Conservation (phyloP, 257 asterid species). For the Ophiorrhiza pumila region DNA sequence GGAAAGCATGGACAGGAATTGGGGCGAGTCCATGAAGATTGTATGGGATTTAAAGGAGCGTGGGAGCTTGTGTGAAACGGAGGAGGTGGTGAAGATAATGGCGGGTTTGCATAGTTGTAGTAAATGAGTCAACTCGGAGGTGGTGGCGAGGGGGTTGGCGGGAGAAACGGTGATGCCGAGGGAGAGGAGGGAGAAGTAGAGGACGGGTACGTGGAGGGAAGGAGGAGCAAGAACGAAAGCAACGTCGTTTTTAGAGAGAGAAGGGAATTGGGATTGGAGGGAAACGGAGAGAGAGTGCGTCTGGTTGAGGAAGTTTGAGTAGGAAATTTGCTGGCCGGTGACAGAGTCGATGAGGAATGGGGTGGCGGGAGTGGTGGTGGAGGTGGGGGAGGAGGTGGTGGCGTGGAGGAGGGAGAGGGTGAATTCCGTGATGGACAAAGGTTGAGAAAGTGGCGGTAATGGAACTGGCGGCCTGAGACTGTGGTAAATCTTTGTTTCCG, state of each 20-base stretch:
- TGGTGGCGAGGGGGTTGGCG: slow-evolving; percentile 62
- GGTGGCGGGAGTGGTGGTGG: slow-evolving; percentile 50
- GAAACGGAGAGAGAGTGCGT: slow-evolving; percentile 50
- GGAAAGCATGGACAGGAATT: slow-evolving; percentile 47
- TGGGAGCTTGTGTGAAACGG: slow-evolving; percentile 39
- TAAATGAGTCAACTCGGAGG: slow-evolving; percentile 60
- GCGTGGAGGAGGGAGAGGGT: slow-evolving; percentile 56
- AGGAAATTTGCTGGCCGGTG: slow-evolving; percentile 44
- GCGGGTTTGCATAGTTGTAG: slow-evolving; percentile 52
- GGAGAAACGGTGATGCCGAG: slow-evolving; percentile 74
- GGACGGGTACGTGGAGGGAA: slow-evolving; percentile 57
- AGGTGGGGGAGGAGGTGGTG: slow-evolving; percentile 35
- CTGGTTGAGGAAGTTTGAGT: slow-evolving; percentile 51
- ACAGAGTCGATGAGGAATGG: slow-evolving; percentile 64
- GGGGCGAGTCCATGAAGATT: slow-evolving; percentile 53
- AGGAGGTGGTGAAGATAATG: slow-evolving; percentile 52
- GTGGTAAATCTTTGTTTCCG: slow-evolving; percentile 47
- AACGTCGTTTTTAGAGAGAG: slow-evolving; percentile 56
- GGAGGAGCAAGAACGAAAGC: slow-evolving; percentile 77
- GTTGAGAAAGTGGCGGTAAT: slow-evolving; percentile 51
- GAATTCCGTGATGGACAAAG: slow-evolving; percentile 49
- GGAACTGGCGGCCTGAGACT: slow-evolving; percentile 58
- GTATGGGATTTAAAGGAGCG: slow-evolving; percentile 16
- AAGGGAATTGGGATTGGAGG: slow-evolving; percentile 38
- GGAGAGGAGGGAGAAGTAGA: slow-evolving; percentile 75